Evolutionary conservation across 768 basidiomycete species (phyloP), one percentile per base, ranked within the genome.

Genomic region (Leccinum truebloodii): DNA sequence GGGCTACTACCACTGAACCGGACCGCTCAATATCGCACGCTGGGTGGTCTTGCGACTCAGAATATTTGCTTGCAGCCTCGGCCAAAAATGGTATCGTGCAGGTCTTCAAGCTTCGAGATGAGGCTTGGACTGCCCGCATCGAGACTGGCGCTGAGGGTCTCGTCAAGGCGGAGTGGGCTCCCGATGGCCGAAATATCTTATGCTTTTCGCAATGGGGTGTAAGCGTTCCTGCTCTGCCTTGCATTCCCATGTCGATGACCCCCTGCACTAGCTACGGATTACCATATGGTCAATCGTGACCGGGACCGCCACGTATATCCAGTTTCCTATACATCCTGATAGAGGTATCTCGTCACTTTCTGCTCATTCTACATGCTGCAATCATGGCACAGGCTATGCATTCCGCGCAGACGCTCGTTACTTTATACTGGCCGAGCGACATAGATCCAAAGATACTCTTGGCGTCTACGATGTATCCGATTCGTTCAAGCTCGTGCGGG

Each of bases 131-230:
- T 53, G 88, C 90, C 4, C 82, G 84, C 39, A 88, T 94, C 61
- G 89, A 94, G 64, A 81, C 88, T 7, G 92, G 91, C 28, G 81
- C 86, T 26, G 95, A 96, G 78, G 86, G 95, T 12, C 83, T 97
- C 53, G 83, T 87, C 20, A 92, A 86, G 69, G 92, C 89, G 18
- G 92, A 95, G 69, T 98, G 95, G 95, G 90, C 90, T 0, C 91
- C 89, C 3, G 90, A 90, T 69, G 93, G 93, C 16, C 81, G 90
- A 39, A 86, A 85, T 16, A 79, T 97, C 5, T 75, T 97, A 32
- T 95, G 92, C 68, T 98, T 95, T 75, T 95, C 93, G 4, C 91
- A 95, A 66, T 92, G 92, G 89, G 92, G 90, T 67, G 95, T 95
- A 77, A 79, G 94, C 84, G 22, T 20, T 32, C 48, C 41, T 62